A percentile compares a stretch with the other conserved stretches of the same genome.
Conservation (phyloP, 2,329 filamentous ascomycete genomes). For the Aspergillus candidus region DNA sequence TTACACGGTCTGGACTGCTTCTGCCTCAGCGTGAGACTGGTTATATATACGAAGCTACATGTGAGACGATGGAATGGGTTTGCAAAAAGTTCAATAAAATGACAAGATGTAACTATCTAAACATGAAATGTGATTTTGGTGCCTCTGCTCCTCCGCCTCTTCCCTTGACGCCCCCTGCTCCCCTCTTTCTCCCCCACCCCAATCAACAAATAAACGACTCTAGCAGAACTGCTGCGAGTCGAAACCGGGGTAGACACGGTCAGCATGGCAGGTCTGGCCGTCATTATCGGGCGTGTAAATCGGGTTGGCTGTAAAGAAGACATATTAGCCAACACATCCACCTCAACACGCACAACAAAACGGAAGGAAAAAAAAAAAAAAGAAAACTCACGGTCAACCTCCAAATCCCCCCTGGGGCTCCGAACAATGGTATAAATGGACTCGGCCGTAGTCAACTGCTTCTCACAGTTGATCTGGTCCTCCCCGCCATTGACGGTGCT, state of each 20-base stretch:
- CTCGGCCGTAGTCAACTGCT: slow-evolving; percentile 26
- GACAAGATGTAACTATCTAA: slow-evolving; percentile 4
- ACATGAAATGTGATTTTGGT: slow-evolving; percentile 1
- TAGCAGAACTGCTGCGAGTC: not conserved
- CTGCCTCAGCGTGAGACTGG: too few species aligned
- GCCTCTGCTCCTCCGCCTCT: slow-evolving; percentile 8
- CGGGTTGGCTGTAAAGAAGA: slow-evolving; percentile 5
- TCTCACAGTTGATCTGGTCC: slow-evolving; percentile 33
- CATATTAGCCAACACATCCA: not conserved
- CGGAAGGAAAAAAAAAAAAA: not conserved
- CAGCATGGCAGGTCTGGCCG: slow-evolving; percentile 3
- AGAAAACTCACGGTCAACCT: slow-evolving; percentile 27
- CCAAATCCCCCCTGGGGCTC: slow-evolving; percentile 23
- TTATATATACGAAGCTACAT: not conserved
- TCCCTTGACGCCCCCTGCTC: not conserved
- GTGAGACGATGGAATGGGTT: not conserved
- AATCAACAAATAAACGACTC: too few species aligned
- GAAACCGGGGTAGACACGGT: slow-evolving; percentile 6
- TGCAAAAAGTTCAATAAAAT: not conserved
- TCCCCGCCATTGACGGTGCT: slow-evolving; percentile 25
- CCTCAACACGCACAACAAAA: not conserved
- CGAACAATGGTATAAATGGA: slow-evolving; percentile 24
- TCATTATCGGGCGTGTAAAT: slow-evolving; percentile 1
- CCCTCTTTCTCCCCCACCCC: too few species aligned
- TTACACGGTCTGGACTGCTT: too few species aligned